Base-by-base conservation (phyloP, 805 yeast species). In the Ogataea paradorogensis region DNA sequence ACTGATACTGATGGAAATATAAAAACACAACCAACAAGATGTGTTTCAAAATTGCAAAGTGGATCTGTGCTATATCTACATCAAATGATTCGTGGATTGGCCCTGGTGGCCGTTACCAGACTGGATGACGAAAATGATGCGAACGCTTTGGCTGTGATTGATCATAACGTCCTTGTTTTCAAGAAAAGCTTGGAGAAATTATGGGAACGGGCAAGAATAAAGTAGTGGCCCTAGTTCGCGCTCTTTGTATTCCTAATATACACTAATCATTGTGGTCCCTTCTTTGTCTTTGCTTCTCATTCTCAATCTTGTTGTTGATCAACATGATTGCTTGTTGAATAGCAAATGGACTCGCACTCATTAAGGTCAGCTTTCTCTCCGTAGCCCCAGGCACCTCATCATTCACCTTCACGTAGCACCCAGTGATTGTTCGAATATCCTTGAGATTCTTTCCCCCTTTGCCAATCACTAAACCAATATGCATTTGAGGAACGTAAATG, bases 61-160 rank as follows among this genome's bases (percentile, higher is more conserved):
- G 97, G 96, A 0, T 74, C 85, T n/a, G 76, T 84, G 21, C 67
- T 91, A 25, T 88, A 89, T 51, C 69, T 93, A 56, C 82, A 85
- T 47, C 95, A 88, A 56, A 88, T 93, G 96, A 84, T 91, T 38
- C 76, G 95, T 47, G 96, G 96, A 1, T 68, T 91, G 47, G 95
- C 97, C 3, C 69, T 93, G 43, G 96, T 91, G 28, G 95, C 95
- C 1, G 70, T 90, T 41, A 80, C 88, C 9, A 74, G 95, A 42
- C 74, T 78, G 21, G 91, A 82, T 37, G 77, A 62, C 15, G 72
- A 69, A 45, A 62, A 68, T 29, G 76, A 75, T 48, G 69, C 70
- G 26, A 69, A 66, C 32, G 63, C 75, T 7, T 54, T 76, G 26
- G 69, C 95, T 0, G 76, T 91, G 25, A 82, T 91, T 9, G 97